Evolutionary conservation across 108 stramenopile genomes (phyloP).

Genomic region (Parietichytrium sp.): DNA sequence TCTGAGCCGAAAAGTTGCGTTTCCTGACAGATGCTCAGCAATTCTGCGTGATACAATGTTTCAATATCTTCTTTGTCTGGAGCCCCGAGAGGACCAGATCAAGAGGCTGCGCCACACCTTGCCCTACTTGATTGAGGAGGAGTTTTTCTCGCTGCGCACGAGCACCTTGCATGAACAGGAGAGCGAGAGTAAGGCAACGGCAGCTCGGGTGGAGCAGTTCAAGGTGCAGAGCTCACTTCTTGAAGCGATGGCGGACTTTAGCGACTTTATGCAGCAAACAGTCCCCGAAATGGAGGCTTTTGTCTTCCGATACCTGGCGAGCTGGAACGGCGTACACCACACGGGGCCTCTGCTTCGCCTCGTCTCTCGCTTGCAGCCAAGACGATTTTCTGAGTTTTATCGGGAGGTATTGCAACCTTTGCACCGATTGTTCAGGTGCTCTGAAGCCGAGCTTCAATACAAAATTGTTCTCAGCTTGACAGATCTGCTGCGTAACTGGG

Average conservation of each 20-base stretch:
- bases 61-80: neutral
- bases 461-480: neutral
- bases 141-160: constrained; percentile 16
- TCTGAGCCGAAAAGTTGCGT: neutral
- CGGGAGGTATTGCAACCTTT: neutral
- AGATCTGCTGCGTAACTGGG: neutral
- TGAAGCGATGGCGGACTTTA: constrained; percentile 25
- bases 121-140: constrained; percentile 21
- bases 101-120: constrained; percentile 2
- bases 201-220: neutral
- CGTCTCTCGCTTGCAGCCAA: neutral
- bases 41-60: constrained; percentile 25
- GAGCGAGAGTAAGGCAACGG: neutral
- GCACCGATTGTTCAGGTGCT: neutral
- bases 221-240: neutral
- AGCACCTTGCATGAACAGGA: too few species aligned
- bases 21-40: constrained; percentile 14
- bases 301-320: neutral
- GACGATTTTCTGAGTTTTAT: neutral
- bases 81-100: constrained; percentile 34
- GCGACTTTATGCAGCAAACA: constrained; percentile 34
- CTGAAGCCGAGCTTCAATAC: neutral
- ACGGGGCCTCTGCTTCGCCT: neutral
- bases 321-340: constrained; percentile 28
- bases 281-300: neutral